A percentile compares a stretch with the other conserved stretches of the same genome.
phyloP scores from a whole-genome alignment of 306 rosid genomes.

The Quercus agrifolia region DNA sequence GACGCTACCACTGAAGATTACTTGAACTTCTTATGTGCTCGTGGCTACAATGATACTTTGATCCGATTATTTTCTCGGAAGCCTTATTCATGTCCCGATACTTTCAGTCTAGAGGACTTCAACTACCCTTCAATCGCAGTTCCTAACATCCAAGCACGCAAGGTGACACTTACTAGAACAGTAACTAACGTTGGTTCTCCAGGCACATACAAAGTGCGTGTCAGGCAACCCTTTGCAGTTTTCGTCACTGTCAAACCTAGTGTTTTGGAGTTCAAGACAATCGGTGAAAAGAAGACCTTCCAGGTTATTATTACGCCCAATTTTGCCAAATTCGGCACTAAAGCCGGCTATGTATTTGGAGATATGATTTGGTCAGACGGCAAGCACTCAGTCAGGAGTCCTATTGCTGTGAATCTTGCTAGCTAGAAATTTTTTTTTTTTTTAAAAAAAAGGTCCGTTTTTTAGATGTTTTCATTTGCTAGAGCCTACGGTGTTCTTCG shows the following conservation, averaged over 20 bases:
- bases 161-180: slow-evolving; percentile 32
- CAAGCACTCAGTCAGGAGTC: slow-evolving; percentile 37
- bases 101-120: slow-evolving; percentile 34
- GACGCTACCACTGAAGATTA: slow-evolving; percentile 38
- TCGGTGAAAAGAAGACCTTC: slow-evolving; percentile 49
- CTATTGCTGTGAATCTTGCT: slow-evolving; percentile 20
- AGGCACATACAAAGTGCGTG: slow-evolving; percentile 27
- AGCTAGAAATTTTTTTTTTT: background rate
- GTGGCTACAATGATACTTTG: slow-evolving; percentile 30
- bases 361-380: slow-evolving; percentile 42
- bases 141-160: background rate
- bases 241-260: slow-evolving; percentile 33
- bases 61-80: slow-evolving; percentile 22
- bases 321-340: background rate
- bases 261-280: slow-evolving; percentile 21
- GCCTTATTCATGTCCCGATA: slow-evolving; percentile 30
- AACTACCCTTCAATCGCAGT: slow-evolving; percentile 66
- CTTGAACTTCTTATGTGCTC: slow-evolving; percentile 56
- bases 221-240: slow-evolving; percentile 32
- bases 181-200: slow-evolving; percentile 56
- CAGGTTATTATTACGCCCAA: slow-evolving; percentile 17
- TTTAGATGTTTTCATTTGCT: no score
- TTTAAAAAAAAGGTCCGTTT: background rate
- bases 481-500: no score
- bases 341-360: slow-evolving; percentile 25